A percentile compares a stretch with the other conserved stretches of the same genome.
Conservation (phyloP, 2,329 filamentous ascomycete genomes). For the Botrytis aclada region DNA sequence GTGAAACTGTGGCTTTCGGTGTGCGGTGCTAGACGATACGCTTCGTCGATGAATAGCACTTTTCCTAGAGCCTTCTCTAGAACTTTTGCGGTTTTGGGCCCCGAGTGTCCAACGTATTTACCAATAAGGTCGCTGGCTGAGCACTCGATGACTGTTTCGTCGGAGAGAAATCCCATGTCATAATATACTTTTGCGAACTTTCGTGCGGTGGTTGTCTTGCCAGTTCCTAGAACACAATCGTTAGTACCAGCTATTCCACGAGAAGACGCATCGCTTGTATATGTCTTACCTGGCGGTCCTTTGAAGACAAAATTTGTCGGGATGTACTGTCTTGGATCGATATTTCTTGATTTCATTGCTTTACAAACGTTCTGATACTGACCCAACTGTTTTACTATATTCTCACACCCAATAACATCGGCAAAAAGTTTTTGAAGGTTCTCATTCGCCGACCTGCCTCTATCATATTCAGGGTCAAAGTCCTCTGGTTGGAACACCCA, state of each 20-base stretch:
- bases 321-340: conserved; percentile 49
- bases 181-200: conserved; percentile 73
- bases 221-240: conserved; percentile 46
- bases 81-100: conserved; percentile 1
- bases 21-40: conserved; percentile 36
- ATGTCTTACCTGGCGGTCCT: conserved; percentile 43
- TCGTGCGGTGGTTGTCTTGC: conserved; percentile 68
- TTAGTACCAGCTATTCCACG: no score
- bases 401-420: conserved; percentile 50
- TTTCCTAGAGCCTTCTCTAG: conserved; percentile 13
- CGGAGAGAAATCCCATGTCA: conserved; percentile 65
- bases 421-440: conserved; percentile 47
- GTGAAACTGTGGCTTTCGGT: conserved; percentile 60
- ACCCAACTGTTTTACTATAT: conserved; percentile 46
- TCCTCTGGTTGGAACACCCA: conserved; percentile 39
- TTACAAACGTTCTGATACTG: conserved; percentile 45
- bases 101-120: conserved; percentile 66
- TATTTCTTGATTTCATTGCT: conserved; percentile 43
- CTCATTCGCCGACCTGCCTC: conserved; percentile 41
- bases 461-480: conserved; percentile 51
- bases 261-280: no score
- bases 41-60: conserved; percentile 14
- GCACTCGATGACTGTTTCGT: conserved; percentile 57
- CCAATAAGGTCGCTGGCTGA: conserved; percentile 67
- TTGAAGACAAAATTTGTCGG: conserved; percentile 57